A percentile compares a stretch with the other conserved stretches of the same genome.
Conservation (phyloP, 805 yeast genomes). For the Maudiozyma serrabonitensis region DNA sequence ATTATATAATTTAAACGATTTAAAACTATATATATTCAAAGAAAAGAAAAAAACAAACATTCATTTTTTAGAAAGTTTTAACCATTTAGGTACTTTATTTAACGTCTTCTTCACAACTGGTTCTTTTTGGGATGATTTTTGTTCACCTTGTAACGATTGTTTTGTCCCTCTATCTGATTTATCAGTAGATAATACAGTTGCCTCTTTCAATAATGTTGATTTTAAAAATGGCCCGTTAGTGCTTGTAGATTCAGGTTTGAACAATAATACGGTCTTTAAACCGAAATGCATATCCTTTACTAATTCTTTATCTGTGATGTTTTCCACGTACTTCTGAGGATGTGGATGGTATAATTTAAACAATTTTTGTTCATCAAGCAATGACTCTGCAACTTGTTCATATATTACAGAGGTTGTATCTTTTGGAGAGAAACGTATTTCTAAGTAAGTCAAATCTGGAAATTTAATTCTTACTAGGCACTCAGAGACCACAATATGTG, state of each 20-base stretch:
- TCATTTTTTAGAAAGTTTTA: slow-evolving; percentile 32
- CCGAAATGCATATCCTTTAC: slow-evolving; percentile 36
- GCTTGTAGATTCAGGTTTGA: slow-evolving; percentile 17
- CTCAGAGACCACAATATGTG: slow-evolving; percentile 14
- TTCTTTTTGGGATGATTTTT: neutral
- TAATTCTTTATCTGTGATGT: slow-evolving; percentile 22
- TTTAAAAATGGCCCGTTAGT: slow-evolving; percentile 24
- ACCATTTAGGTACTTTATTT: slow-evolving; percentile 33
- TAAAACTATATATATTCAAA: slow-evolving; percentile 2
- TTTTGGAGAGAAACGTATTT: slow-evolving; percentile 38
- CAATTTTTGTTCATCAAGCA: slow-evolving; percentile 20
- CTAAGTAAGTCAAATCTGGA: slow-evolving; percentile 47
- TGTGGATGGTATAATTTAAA: slow-evolving; percentile 40
- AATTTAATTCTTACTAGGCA: slow-evolving; percentile 44
- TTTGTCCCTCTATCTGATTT: neutral
- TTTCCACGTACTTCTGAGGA: slow-evolving; percentile 33
- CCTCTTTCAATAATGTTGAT: slow-evolving; percentile 21
- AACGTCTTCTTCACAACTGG: slow-evolving; percentile 5
- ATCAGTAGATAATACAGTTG: slow-evolving; percentile 11
- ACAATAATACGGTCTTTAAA: slow-evolving; percentile 36
- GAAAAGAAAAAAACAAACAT: neutral
- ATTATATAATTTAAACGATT: neutral
- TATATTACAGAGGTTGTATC: slow-evolving; percentile 33
- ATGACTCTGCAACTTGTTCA: slow-evolving; percentile 18
- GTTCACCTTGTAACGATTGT: neutral